Evolutionary conservation across 805 yeast species (phyloP), one percentile per base, ranked within the genome.

Genomic region (Clavispora fructus): DNA sequence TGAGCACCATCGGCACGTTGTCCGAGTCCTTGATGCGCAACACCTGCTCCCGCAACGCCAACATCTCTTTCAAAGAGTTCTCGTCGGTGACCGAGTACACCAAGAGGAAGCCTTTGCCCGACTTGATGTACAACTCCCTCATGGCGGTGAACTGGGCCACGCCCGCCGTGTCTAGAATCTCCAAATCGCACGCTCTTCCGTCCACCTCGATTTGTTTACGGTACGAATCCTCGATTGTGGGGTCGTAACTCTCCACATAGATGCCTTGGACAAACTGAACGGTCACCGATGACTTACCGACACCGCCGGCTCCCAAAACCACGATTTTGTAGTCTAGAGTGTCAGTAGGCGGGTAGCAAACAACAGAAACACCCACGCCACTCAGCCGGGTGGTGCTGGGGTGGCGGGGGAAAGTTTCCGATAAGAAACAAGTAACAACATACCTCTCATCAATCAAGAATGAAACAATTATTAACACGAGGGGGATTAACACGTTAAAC

Each of bases 221-320:
- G 66, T 92, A 94, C 0, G 97, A 88, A 61, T 92, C 98, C 63
- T 92, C 99, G 53, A 92, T 94, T 8, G 99, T 94, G 8, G 99
- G 98, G 60, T 92, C 98, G 67, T 92, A 92, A 32, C 89, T 78
- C 59, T 92, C 97, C 45, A 88, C 80, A 63, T 88, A 91, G 2
- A 86, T 85, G 10, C 94, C 94, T 62, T 88, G 95, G 4, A 89
- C 95, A 60, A 86, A 91, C 61, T 89, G 96, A 6, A 89, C 96
- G 1, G 97, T 90, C 35, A 92, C 72, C 35, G 95, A 90, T 23
- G 97, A 88, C 60, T 92, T 92, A 57, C 99, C 99, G 8, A 89
- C 97, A 67, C 97, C 97, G 57, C 97, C 97, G 12, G 97, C 95
- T 50, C 99, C 99, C 48, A 92, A 72, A 16, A 92, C 94, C 14